A percentile compares a stretch with the other conserved stretches of the same genome.
These are phyloP conservation scores for Lobulomyces angularis DNA, from an alignment of 192 early-diverging fungal genomes.

Conservation along the genomic window DNA sequence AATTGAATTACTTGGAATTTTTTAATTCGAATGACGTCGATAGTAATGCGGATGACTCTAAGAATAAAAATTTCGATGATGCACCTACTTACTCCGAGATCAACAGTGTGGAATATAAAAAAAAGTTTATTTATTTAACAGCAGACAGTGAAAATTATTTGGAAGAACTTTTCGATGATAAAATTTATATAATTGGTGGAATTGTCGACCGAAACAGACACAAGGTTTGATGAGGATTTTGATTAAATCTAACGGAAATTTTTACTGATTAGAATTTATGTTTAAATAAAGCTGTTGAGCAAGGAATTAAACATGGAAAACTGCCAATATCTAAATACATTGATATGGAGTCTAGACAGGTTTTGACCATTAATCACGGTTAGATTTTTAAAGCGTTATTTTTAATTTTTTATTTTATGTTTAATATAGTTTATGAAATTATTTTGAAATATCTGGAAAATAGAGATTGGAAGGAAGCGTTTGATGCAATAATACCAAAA, in stretches of 20 bases:
- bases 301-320: slow-evolving; percentile 60
- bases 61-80: background rate
- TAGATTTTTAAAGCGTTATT: background rate
- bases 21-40: slow-evolving; percentile 10
- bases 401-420: slow-evolving; percentile 16
- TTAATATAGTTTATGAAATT: slow-evolving; percentile 70
- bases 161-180: slow-evolving; percentile 51
- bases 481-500: slow-evolving; percentile 80
- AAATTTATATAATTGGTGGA: slow-evolving; percentile 83
- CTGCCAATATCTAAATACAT: slow-evolving; percentile 83
- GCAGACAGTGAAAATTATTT: slow-evolving; percentile 74
- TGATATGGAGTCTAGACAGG: slow-evolving; percentile 62
- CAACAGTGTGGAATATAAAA: slow-evolving; percentile 25
- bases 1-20: slow-evolving; percentile 20
- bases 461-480: slow-evolving; percentile 73
- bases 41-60: background rate
- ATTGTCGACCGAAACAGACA: slow-evolving; percentile 90
- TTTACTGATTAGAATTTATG: slow-evolving; percentile 43
- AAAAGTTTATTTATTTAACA: slow-evolving; percentile 71
- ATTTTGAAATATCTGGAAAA: slow-evolving; percentile 63
- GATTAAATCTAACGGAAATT: background rate
- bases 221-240: slow-evolving; percentile 25
- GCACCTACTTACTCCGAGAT: background rate
- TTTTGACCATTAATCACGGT: slow-evolving; percentile 87
- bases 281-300: slow-evolving; percentile 59